Conservation (phyloP, 768 basidiomycete genomes). For the Xerocomus potaroensis region DNA sequence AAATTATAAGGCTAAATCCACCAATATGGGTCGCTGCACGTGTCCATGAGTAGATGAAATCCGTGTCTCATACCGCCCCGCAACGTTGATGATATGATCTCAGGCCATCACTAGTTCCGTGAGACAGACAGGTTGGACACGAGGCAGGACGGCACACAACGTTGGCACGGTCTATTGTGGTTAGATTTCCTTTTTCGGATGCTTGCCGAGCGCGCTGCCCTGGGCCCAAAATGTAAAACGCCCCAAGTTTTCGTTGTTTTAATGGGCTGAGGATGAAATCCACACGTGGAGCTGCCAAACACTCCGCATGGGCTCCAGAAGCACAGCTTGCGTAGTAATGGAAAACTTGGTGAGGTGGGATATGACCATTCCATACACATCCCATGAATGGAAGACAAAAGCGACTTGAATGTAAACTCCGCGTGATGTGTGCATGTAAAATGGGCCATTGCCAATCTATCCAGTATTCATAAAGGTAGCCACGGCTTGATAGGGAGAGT, state of each 20-base stretch:
- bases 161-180: conserved; percentile 8
- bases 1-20: conserved; percentile 9
- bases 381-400: conserved; percentile 1
- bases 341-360: background rate
- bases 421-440: conserved; percentile 12
- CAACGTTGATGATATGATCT: conserved; percentile 12
- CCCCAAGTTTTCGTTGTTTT: background rate
- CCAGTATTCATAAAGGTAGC: background rate
- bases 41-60: conserved; percentile 17
- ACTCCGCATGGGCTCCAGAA: background rate
- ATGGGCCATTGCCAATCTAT: background rate
- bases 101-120: conserved; percentile 12
- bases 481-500: background rate
- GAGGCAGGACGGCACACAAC: conserved; percentile 26
- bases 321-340: background rate
- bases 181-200: conserved; percentile 5
- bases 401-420: background rate
- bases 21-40: conserved; percentile 17
- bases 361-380: background rate
- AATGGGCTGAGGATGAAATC: background rate
- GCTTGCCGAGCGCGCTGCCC: conserved; percentile 9
- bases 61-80: conserved; percentile 14
- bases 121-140: conserved; percentile 13
- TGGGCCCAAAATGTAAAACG: conserved; percentile 13
- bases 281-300: conserved; percentile 1